These are phyloP conservation scores for Polyporus arcularius DNA, from an alignment of 768 basidiomycete genomes.

Conservation along the genomic window DNA sequence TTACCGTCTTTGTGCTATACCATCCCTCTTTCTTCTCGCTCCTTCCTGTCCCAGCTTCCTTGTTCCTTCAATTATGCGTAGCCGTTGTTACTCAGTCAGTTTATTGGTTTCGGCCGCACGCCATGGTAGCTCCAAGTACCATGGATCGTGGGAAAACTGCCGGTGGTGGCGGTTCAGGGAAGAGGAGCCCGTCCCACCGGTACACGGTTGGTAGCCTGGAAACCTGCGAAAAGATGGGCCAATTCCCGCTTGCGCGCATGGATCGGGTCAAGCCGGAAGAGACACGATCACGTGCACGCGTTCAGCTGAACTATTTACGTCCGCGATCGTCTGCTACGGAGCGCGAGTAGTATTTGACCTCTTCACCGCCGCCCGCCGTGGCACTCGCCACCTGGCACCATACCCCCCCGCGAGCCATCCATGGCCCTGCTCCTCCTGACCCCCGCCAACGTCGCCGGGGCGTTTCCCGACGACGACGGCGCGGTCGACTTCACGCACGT, in stretches of 20 bases:
- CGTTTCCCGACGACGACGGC: neutral
- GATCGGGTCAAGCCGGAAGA: neutral
- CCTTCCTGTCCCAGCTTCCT: too few species aligned
- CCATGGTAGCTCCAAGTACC: too few species aligned
- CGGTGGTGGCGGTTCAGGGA: too few species aligned
- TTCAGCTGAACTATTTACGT: neutral
- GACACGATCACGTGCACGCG: constrained; percentile 6
- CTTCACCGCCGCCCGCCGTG: neutral
- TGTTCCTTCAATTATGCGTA: too few species aligned
- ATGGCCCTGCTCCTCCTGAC: neutral
- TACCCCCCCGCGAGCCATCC: neutral
- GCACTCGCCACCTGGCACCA: neutral
- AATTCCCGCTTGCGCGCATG: neutral
- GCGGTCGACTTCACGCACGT: constrained; percentile 1
- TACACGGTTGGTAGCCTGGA: neutral
- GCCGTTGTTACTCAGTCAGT: too few species aligned
- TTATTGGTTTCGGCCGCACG: too few species aligned
- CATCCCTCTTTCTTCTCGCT: too few species aligned
- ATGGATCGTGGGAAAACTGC: too few species aligned
- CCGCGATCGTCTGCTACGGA: neutral
- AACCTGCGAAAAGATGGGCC: neutral
- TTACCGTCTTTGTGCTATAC: too few species aligned
- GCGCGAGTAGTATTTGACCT: neutral
- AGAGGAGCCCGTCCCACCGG: neutral
- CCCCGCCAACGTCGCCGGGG: neutral